Conservation (phyloP, 768 basidiomycete species). For the Phlegmacium glaucopus region DNA sequence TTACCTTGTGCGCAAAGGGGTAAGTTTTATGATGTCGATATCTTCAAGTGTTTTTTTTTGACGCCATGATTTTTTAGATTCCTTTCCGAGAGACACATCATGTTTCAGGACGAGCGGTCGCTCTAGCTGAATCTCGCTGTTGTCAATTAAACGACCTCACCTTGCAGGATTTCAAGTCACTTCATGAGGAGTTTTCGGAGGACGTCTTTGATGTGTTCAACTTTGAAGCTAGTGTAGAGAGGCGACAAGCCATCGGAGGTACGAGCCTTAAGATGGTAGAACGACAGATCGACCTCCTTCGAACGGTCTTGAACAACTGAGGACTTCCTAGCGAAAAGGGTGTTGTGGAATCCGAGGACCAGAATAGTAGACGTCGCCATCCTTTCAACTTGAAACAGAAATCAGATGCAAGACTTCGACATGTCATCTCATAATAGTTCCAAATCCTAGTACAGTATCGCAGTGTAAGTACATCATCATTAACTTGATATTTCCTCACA, state of each 20-base stretch:
- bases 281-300: conserved; percentile 78
- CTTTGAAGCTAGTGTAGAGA: conserved; percentile 94
- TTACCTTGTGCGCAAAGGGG: conserved; percentile 97
- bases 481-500: too few relatives aligned
- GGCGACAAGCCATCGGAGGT: conserved; percentile 89
- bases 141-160: conserved; percentile 82
- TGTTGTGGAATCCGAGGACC: too few relatives aligned
- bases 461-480: too few relatives aligned
- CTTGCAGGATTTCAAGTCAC: conserved; percentile 71
- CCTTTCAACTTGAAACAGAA: too few relatives aligned
- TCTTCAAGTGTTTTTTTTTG: background rate
- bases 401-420: too few relatives aligned
- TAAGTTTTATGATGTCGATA: conserved; percentile 39
- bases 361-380: too few relatives aligned
- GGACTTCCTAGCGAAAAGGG: background rate
- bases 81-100: conserved; percentile 99
- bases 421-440: too few relatives aligned
- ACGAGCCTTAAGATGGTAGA: conserved; percentile 82
- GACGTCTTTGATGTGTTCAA: conserved; percentile 87
- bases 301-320: conserved; percentile 46
- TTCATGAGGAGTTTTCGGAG: conserved; percentile 75
- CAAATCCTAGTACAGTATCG: too few relatives aligned
- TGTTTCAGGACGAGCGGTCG: conserved; percentile 94
- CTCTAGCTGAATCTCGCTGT: conserved; percentile 80
- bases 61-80: conserved; percentile 48